Percentiles rank a stretch among this genome's conserved stretches.
Evolutionary conservation across 2,329 filamentous ascomycete species (phyloP).

Genomic region (Cytospora schulzeri): DNA sequence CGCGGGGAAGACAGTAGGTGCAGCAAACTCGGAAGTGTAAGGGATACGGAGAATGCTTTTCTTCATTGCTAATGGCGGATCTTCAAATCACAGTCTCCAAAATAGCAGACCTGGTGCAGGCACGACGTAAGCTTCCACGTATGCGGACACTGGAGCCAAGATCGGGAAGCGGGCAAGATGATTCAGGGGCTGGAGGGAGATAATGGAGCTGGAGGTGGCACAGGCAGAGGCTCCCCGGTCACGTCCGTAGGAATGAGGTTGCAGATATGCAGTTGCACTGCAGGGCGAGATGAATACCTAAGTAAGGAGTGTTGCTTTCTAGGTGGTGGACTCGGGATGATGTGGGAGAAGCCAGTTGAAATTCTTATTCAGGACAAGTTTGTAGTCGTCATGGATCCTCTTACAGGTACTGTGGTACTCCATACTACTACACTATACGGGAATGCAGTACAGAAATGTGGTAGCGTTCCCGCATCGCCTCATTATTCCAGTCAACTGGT

Average conservation of each 20-base stretch:
- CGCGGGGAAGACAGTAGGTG: slow-evolving; percentile 72
- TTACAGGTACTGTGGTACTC: neutral
- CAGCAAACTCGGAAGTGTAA: slow-evolving; percentile 80
- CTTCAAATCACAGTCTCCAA: slow-evolving; percentile 23
- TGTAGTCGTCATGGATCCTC: slow-evolving; percentile 23
- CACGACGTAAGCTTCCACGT: slow-evolving; percentile 31
- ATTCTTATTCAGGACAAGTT: slow-evolving; percentile 4
- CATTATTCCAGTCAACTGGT: neutral
- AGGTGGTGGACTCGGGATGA: neutral
- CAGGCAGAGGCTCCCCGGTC: slow-evolving; percentile 14
- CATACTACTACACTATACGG: too few species aligned
- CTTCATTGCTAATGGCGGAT: slow-evolving; percentile 51
- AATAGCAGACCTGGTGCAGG: slow-evolving; percentile 33
- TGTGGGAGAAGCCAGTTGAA: neutral
- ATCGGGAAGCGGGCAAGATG: slow-evolving; percentile 9
- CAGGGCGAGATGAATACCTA: neutral
- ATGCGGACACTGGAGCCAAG: slow-evolving; percentile 14
- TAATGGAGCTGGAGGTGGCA: slow-evolving; percentile 5
- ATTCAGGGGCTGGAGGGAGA: slow-evolving; percentile 9
- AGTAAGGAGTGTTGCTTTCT: neutral
- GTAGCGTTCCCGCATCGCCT: neutral
- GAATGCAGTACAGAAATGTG: neutral
- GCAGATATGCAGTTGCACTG: slow-evolving; percentile 16
- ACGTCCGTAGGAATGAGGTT: neutral
- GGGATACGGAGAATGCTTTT: slow-evolving; percentile 84